Evolutionary conservation across 352 stramenopile genomes (phyloP).

Genomic region (Globisporangium middletonii): DNA sequence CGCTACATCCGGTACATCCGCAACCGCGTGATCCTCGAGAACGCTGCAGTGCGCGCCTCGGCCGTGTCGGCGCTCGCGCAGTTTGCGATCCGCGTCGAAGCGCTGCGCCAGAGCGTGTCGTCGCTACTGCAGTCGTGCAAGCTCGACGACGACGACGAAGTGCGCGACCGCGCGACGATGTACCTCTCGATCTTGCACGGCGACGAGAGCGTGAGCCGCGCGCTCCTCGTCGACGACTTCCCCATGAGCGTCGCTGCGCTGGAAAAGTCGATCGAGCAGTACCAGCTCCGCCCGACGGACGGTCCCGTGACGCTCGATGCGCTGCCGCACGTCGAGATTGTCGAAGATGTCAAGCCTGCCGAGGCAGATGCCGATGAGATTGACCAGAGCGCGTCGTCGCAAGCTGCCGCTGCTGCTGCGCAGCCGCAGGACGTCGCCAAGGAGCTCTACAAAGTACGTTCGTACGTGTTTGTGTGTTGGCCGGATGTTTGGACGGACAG

Average conservation of each 20-base stretch:
- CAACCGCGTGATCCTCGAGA: conserved; percentile 99
- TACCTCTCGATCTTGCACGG: conserved; percentile 77
- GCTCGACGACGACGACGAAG: conserved; percentile 98
- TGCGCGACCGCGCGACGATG: conserved; percentile 89
- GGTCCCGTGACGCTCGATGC: conserved; percentile 78
- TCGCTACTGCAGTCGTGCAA: conserved; percentile 94
- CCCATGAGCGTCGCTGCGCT: conserved; percentile 65
- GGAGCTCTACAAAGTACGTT: conserved; percentile 89
- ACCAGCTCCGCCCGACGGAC: conserved; percentile 65
- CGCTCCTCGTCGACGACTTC: conserved; percentile 70
- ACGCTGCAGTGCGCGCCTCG: conserved; percentile 94
- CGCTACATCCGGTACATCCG: conserved; percentile 99
- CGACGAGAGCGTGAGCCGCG: conserved; percentile 43
- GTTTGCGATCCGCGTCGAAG: conserved; percentile 93
- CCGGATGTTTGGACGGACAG: too few relatives aligned
- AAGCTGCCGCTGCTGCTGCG: conserved; percentile 21
- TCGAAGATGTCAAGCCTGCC: conserved; percentile 32
- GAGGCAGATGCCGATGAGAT: conserved; percentile 29
- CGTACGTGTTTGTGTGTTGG: neutral
- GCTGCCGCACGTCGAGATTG: conserved; percentile 78
- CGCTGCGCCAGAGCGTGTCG: conserved; percentile 91
- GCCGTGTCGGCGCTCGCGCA: conserved; percentile 95
- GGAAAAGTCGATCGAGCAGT: conserved; percentile 86
- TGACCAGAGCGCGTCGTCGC: conserved; percentile 17
- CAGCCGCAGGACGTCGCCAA: conserved; percentile 80